Percentiles rank a stretch among this genome's conserved stretches.
Conservation (phyloP, 129 eudicot species). For the Daucus carota region DNA sequence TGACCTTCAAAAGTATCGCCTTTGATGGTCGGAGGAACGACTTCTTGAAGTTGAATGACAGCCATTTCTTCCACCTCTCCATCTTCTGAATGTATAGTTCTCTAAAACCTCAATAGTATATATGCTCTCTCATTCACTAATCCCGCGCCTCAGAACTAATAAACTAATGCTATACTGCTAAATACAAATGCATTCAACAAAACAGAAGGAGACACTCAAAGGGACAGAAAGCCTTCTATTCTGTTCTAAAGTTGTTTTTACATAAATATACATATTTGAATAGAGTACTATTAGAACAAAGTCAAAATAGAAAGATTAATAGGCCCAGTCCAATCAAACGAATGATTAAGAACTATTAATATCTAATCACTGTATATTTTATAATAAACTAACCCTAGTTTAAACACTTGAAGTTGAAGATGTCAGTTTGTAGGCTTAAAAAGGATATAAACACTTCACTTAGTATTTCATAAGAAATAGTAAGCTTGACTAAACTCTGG, state of each 20-base stretch:
- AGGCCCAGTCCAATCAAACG: neutral
- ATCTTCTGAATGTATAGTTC: slow-evolving; percentile 30
- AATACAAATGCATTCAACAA: slow-evolving; percentile 35
- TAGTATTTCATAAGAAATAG: neutral
- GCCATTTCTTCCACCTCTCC: slow-evolving; percentile 43
- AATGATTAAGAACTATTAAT: neutral
- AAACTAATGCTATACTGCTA: slow-evolving; percentile 18
- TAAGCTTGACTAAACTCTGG: slow-evolving; percentile 3
- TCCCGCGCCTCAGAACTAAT: neutral
- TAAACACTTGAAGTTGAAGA: neutral
- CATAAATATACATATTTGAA: slow-evolving; percentile 7
- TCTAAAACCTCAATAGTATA: slow-evolving; percentile 21
- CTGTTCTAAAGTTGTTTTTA: slow-evolving; percentile 10
- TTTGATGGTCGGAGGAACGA: slow-evolving; percentile 40
- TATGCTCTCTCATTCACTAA: slow-evolving; percentile 19
- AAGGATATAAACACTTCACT: neutral
- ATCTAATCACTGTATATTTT: neutral
- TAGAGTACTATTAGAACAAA: neutral
- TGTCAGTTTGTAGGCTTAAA: slow-evolving; percentile 18
- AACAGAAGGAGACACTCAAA: slow-evolving; percentile 39
- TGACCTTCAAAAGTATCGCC: slow-evolving; percentile 34
- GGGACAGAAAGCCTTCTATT: slow-evolving; percentile 42
- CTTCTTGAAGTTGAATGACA: slow-evolving; percentile 30
- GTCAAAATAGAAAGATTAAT: neutral
- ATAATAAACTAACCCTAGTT: neutral